These are phyloP conservation scores for Fusarium sterilihyphosum DNA, from an alignment of 2,329 filamentous ascomycete species.

Conservation along the genomic window DNA sequence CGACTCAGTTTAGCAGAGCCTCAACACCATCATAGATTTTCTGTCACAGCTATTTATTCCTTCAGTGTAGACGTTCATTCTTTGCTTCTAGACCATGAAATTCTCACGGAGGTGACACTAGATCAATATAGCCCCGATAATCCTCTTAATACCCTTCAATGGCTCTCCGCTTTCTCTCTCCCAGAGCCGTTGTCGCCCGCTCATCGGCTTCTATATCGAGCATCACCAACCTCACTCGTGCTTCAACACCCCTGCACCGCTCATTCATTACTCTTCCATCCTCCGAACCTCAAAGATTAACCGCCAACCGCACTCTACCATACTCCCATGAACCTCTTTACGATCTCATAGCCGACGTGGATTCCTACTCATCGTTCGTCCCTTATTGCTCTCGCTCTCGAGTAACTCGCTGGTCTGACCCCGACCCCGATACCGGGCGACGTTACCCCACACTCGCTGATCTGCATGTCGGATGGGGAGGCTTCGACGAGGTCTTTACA, in stretches of 20 bases:
- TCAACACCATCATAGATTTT: conserved; percentile 40
- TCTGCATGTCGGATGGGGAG: conserved; percentile 86
- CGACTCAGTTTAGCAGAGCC: conserved; percentile 29
- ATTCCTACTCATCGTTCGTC: conserved; percentile 86
- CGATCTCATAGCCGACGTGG: conserved; percentile 86
- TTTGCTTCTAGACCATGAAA: conserved; percentile 5
- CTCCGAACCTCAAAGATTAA: conserved; percentile 68
- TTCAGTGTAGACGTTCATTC: neutral
- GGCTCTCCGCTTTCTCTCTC: conserved; percentile 29
- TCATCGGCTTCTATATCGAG: conserved; percentile 15
- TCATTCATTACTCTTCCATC: conserved; percentile 51
- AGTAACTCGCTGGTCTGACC: conserved; percentile 78
- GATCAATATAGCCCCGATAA: neutral
- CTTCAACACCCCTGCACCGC: conserved; percentile 47
- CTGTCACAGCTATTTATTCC: neutral
- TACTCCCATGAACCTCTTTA: conserved; percentile 79
- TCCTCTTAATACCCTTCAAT: conserved; percentile 6
- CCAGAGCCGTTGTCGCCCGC: conserved; percentile 19
- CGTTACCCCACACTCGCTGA: conserved; percentile 79
- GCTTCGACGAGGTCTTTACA: conserved; percentile 84
- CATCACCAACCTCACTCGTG: conserved; percentile 31
- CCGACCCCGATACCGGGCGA: conserved; percentile 58
- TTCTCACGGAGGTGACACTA: neutral
- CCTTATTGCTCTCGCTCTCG: conserved; percentile 84
- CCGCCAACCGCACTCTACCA: conserved; percentile 78